These are phyloP conservation scores for Salix caprea DNA, from an alignment of 345 rosid species.

Conservation along the genomic window DNA sequence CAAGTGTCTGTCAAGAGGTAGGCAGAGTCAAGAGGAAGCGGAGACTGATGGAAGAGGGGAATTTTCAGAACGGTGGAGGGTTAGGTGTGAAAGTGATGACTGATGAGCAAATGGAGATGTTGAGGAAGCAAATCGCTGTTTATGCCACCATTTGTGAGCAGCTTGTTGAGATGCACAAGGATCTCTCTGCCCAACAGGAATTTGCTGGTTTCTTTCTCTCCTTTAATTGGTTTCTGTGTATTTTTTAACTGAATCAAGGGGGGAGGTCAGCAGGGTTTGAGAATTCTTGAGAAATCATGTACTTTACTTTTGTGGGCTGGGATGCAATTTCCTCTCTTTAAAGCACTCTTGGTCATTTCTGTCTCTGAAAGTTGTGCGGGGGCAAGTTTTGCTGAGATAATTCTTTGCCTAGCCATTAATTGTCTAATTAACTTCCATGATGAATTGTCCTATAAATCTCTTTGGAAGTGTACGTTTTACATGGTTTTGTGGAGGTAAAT, in stretches of 20 bases:
- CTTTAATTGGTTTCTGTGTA: neutral
- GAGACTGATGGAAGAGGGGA: neutral
- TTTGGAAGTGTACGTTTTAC: too few relatives aligned
- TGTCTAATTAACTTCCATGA: too few relatives aligned
- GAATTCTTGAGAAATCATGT: too few relatives aligned
- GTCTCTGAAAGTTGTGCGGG: too few relatives aligned
- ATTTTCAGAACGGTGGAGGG: neutral
- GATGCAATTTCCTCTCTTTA: too few relatives aligned
- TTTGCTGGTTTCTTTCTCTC: conserved; percentile 31
- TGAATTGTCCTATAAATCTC: too few relatives aligned
- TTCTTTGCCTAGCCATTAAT: too few relatives aligned
- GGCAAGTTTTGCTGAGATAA: too few relatives aligned
- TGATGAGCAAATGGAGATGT: conserved; percentile 70
- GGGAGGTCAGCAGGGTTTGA: too few relatives aligned
- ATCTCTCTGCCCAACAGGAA: conserved; percentile 36
- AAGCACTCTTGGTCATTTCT: too few relatives aligned
- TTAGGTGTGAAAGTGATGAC: conserved; percentile 50
- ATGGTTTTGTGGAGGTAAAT: neutral
- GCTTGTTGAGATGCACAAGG: conserved; percentile 54
- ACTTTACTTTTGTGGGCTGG: too few relatives aligned
- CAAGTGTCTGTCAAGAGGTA: too few relatives aligned
- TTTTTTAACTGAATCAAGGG: neutral
- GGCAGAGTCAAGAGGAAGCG: neutral
- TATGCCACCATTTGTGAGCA: conserved; percentile 50
- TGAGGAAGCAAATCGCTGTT: conserved; percentile 63